Conservation (phyloP, 345 rosid genomes). For the Punica granatum region DNA sequence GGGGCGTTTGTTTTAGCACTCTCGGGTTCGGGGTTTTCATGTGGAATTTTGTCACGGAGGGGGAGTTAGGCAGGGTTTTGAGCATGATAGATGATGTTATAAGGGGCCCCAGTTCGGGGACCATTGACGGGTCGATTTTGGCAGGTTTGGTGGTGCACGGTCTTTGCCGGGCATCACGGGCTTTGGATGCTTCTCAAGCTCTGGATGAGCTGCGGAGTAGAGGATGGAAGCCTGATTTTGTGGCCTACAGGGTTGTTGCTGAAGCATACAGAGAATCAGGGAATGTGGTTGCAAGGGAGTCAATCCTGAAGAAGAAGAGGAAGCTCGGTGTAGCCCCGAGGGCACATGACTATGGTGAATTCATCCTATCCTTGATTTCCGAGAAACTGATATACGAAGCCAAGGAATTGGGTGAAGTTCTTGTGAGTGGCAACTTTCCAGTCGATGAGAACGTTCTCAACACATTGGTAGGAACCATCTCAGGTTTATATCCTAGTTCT, state of each 20-base stretch:
- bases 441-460: conserved; percentile 63
- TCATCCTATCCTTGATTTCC: conserved; percentile 48
- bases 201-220: conserved; percentile 68
- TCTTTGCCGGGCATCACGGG: conserved; percentile 58
- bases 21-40: conserved; percentile 67
- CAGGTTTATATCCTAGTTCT: conserved; percentile 51
- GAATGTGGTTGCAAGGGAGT: conserved; percentile 46
- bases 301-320: conserved; percentile 74
- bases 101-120: conserved; percentile 18
- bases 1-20: conserved; percentile 41
- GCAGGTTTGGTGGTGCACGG: conserved; percentile 66
- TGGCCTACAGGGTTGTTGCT: conserved; percentile 75
- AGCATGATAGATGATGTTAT: conserved; percentile 41
- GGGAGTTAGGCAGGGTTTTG: conserved; percentile 31
- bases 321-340: conserved; percentile 93
- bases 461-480: conserved; percentile 63
- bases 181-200: conserved; percentile 43
- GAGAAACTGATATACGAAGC: conserved; percentile 57
- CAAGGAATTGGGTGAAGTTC: conserved; percentile 56
- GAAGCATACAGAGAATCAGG: conserved; percentile 53
- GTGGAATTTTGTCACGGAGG: conserved; percentile 42
- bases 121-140: conserved; percentile 58
- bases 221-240: conserved; percentile 82
- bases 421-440: conserved; percentile 64
- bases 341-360: conserved; percentile 57